A percentile compares a stretch with the other conserved stretches of the same genome.
Conservation (phyloP, 2,329 filamentous ascomycete species). For the Allantophomopsis lycopodina region DNA sequence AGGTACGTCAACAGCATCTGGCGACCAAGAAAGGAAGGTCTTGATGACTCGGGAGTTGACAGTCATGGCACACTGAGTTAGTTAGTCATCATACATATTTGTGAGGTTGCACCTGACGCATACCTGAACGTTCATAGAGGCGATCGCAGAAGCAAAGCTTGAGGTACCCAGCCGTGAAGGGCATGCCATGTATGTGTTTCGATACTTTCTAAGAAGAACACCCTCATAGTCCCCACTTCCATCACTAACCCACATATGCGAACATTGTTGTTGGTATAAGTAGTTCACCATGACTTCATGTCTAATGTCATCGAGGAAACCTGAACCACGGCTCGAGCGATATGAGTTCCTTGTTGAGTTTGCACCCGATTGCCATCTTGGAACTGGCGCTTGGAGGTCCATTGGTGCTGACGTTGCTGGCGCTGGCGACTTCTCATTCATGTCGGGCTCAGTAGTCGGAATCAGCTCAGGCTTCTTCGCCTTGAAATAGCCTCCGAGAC, state of each 20-base stretch:
- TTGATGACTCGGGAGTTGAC: conserved; percentile 70
- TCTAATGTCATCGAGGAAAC: conserved; percentile 58
- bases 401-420: conserved; percentile 12
- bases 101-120: conserved; percentile 29
- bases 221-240: conserved; percentile 56
- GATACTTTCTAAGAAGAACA: conserved; percentile 54
- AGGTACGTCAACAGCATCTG: conserved; percentile 61
- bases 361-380: conserved; percentile 34
- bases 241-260: conserved; percentile 60
- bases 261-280: conserved; percentile 67
- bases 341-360: conserved; percentile 32
- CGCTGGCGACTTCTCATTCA: conserved; percentile 5
- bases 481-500: conserved; percentile 49
- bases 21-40: conserved; percentile 61
- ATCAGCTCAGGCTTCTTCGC: conserved; percentile 24
- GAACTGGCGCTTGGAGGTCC: conserved; percentile 33
- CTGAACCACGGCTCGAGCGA: conserved; percentile 33
- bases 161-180: conserved; percentile 51
- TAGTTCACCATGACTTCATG: conserved; percentile 78
- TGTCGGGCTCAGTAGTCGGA: no score
- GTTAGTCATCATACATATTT: conserved; percentile 7
- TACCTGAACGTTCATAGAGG: conserved; percentile 49
- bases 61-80: conserved; percentile 57
- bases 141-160: conserved; percentile 48
- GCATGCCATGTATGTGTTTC: conserved; percentile 59